Evolutionary conservation across 2,329 filamentous ascomycete species (phyloP).

Genomic region (Paramyrothecium roridum): DNA sequence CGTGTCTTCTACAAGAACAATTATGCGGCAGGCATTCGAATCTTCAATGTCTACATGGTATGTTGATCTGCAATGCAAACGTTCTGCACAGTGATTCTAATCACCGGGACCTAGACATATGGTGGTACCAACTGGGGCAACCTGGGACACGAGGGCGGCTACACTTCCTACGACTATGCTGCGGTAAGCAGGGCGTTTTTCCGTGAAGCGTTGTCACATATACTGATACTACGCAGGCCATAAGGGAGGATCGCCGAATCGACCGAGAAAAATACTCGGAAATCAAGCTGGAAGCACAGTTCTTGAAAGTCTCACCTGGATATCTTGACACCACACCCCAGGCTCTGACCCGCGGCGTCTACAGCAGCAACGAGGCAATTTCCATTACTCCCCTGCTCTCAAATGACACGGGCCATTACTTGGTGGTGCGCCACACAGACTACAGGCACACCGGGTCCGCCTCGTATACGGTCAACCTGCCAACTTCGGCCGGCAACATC

Average conservation of each 20-base stretch:
- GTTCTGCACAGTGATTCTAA: not conserved
- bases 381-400: constrained; percentile 60
- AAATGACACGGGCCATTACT: constrained; percentile 56
- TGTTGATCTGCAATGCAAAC: not conserved
- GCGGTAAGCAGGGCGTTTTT: constrained; percentile 19
- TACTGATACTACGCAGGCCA: constrained; percentile 31
- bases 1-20: constrained; percentile 79
- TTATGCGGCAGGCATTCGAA: constrained; percentile 60
- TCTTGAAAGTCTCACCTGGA: constrained; percentile 67
- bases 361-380: constrained; percentile 48
- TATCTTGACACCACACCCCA: constrained; percentile 61
- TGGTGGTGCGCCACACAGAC: constrained; percentile 63
- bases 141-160: constrained; percentile 64
- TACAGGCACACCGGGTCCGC: constrained; percentile 58
- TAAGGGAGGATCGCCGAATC: constrained; percentile 67
- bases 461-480: constrained; percentile 60
- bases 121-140: constrained; percentile 87
- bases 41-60: constrained; percentile 76
- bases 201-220: not conserved
- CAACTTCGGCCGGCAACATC: constrained; percentile 54
- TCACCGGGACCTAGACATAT: constrained; percentile 44
- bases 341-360: constrained; percentile 40
- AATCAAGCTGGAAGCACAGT: constrained; percentile 72
- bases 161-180: constrained; percentile 56
- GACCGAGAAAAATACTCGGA: constrained; percentile 76